Evolutionary conservation across 2,329 filamentous ascomycete genomes (phyloP), one percentile per base, ranked within the genome.

Genomic region (Raffaelea arxii): DNA sequence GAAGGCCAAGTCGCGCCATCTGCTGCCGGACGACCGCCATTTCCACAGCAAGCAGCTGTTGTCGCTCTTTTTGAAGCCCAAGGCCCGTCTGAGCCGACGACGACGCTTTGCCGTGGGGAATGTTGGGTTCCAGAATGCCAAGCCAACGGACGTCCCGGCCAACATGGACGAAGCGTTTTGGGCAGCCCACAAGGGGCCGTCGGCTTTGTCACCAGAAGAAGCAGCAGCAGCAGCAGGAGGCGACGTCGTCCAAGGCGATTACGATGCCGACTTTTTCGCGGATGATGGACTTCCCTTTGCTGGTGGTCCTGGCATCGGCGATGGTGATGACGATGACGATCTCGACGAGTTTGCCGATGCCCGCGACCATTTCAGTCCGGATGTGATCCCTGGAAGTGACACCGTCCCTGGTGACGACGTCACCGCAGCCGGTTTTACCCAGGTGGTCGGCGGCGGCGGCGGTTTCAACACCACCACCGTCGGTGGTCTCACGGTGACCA

Each of bases 231-330:
- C 70, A 3, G 74, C 67, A 2, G 63, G 75, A 32, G 75, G 71
- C 4, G 74, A 67, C 2, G 64, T 76, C 35, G 74, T 75, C 3
- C 72, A 79, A 55, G 90, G 90, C 50, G 83, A 94, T 59, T 98
- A 97, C 64, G 89, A 97, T 62, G 91, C 92, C 49, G 86, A 97
- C 64, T 98, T 97, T 75, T 98, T 97, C 70, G 84, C 92, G 57
- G 92, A 97, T 58, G 86, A 91, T 55, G 83, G 77, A 2, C 69
- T 90, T 53, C 81, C 82, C 2, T 77, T 87, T 56, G 70, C 77
- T 2, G 81, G 77, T 11, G 80, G 71, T 4, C 80, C 82, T 32
- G 83, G 86, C 44, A 81, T 83, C 41, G 82, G 84, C 43, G 81
- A 83, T 37, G 84, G 86, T 46, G 82, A 84, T 41, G 82, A 84